These are phyloP conservation scores for Flammula alnicola DNA, from an alignment of 1,284 basidiomycete species.

Conservation along the genomic window DNA sequence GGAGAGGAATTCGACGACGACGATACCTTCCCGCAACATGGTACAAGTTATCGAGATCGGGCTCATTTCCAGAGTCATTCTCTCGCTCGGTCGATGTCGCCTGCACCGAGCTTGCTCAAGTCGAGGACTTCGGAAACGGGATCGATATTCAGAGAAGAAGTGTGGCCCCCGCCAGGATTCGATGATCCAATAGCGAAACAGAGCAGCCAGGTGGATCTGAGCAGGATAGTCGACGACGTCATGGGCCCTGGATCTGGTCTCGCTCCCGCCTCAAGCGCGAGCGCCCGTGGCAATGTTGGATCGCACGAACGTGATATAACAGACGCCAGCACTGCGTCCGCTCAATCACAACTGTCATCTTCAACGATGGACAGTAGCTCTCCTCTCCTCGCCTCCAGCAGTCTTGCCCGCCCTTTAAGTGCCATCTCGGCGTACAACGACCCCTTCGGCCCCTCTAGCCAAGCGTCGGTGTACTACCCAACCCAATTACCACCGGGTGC, in stretches of 20 bases:
- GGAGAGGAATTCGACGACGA: conserved; percentile 41
- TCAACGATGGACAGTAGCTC: conserved; percentile 1
- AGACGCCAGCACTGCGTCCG: conserved; percentile 8
- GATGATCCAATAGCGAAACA: conserved; percentile 31
- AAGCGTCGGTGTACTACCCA: conserved; percentile 9
- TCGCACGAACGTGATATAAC: conserved; percentile 12
- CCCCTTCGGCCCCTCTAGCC: conserved; percentile 10
- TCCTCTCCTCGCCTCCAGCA: background rate
- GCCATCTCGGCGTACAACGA: conserved; percentile 4
- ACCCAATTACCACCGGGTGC: conserved; percentile 21
- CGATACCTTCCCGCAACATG: conserved; percentile 17
- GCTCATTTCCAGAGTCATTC: conserved; percentile 7
- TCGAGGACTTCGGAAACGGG: conserved; percentile 32
- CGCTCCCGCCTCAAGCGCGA: background rate
- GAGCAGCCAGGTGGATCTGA: conserved; percentile 33
- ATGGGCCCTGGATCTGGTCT: conserved; percentile 34
- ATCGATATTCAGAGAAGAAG: conserved; percentile 37
- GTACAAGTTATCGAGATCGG: no score
- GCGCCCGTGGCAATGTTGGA: background rate
- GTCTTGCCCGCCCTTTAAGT: background rate
- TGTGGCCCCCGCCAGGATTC: conserved; percentile 33
- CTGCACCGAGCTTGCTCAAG: conserved; percentile 28
- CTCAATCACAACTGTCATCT: conserved; percentile 7
- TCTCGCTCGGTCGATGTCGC: conserved; percentile 6
- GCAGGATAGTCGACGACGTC: conserved; percentile 36